phyloP scores from a whole-genome alignment of 2,329 filamentous ascomycete genomes.

The Endocalyx cinctus region DNA sequence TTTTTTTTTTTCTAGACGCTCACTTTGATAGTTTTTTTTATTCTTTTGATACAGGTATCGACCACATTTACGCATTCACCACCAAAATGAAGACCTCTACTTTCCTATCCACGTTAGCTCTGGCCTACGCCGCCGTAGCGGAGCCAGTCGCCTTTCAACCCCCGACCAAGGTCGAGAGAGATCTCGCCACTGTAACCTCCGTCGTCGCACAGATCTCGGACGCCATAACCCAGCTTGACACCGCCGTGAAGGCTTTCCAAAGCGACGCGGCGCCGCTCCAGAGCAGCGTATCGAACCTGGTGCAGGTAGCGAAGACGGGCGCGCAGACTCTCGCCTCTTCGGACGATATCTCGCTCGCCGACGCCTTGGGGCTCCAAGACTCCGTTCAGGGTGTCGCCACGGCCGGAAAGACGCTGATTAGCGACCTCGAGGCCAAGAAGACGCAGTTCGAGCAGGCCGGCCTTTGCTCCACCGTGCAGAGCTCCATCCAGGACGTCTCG shows the following conservation, averaged over 20 bases:
- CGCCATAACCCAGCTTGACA: constrained; percentile 24
- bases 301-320: constrained; percentile 16
- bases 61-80: constrained; percentile 2
- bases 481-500: constrained; percentile 9
- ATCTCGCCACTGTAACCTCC: constrained; percentile 17
- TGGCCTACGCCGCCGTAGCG: constrained; percentile 19
- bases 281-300: constrained; percentile 16
- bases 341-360: constrained; percentile 9
- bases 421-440: constrained; percentile 18
- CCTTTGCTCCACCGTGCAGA: constrained; percentile 12
- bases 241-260: constrained; percentile 22
- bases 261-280: constrained; percentile 18
- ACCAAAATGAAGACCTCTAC: constrained; percentile 20
- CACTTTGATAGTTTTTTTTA: too few species aligned
- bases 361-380: constrained; percentile 12
- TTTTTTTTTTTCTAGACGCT: too few species aligned
- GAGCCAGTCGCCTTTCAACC: constrained; percentile 12
- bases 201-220: constrained; percentile 17
- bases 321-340: constrained; percentile 8
- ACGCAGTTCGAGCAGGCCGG: constrained; percentile 13
- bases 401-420: constrained; percentile 11
- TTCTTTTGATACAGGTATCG: too few species aligned
- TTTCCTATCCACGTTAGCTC: constrained; percentile 13
- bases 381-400: constrained; percentile 5
- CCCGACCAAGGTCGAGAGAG: constrained; percentile 13